These are phyloP conservation scores for Rhododendron simsii DNA, from an alignment of 148 eudicot genomes.

Conservation along the genomic window DNA sequence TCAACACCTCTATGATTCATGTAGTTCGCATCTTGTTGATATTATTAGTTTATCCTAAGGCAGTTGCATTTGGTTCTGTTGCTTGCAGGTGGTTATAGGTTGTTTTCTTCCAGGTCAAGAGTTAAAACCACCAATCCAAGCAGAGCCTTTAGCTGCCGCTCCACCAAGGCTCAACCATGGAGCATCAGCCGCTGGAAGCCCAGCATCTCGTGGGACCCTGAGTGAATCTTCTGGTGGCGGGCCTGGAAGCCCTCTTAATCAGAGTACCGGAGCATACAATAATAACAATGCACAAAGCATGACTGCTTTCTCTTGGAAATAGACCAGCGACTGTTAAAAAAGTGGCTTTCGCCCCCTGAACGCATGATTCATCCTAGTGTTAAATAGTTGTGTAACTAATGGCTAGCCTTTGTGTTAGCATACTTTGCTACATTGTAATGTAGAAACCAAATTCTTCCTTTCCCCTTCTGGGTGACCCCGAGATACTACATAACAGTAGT, in stretches of 20 bases:
- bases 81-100: constrained; percentile 27
- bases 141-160: not conserved
- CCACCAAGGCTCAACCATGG: constrained; percentile 8
- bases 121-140: not conserved
- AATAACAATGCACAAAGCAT: constrained; percentile 9
- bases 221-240: constrained; percentile 33
- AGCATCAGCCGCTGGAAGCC: constrained; percentile 21
- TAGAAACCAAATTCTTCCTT: not conserved
- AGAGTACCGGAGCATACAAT: constrained; percentile 14
- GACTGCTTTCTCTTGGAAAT: constrained; percentile 10
- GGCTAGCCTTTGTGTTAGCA: not conserved
- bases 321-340: not conserved
- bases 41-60: not conserved
- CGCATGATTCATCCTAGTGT: not conserved
- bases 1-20: not conserved
- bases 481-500: not conserved
- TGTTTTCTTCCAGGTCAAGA: constrained; percentile 20
- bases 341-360: not conserved
- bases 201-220: constrained; percentile 15
- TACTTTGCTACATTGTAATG: not conserved
- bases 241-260: constrained; percentile 11
- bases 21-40: not conserved
- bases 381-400: not conserved
- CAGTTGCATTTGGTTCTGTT: not conserved
- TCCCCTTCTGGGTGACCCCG: not conserved